Conservation (phyloP, 2,329 filamentous ascomycete species). For the Microcyclosporella mali region DNA sequence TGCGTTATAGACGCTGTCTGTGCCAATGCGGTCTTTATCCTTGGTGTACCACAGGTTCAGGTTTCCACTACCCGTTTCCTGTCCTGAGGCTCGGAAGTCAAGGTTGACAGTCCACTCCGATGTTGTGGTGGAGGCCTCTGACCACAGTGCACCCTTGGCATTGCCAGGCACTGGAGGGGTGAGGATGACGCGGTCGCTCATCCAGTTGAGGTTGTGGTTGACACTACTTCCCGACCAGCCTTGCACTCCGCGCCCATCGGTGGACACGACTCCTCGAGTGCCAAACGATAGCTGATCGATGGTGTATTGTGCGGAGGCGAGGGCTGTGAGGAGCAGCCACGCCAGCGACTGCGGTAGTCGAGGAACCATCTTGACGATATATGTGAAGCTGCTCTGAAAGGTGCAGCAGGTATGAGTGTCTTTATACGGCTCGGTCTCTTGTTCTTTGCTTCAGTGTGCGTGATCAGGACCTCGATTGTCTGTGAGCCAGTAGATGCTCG, state of each 20-base stretch:
- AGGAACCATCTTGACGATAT: not conserved
- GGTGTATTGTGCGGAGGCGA: conserved; percentile 23
- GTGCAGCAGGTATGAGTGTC: too few relatives aligned
- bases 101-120: conserved; percentile 68
- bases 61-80: conserved; percentile 79
- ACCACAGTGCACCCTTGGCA: conserved; percentile 77
- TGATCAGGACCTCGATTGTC: too few relatives aligned
- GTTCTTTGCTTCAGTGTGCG: too few relatives aligned
- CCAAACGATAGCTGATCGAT: conserved; percentile 61
- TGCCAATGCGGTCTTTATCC: conserved; percentile 57
- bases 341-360: conserved; percentile 14
- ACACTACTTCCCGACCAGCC: conserved; percentile 52
- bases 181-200: conserved; percentile 87
- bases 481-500: too few relatives aligned
- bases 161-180: conserved; percentile 85
- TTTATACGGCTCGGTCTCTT: too few relatives aligned
- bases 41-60: conserved; percentile 87
- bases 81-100: conserved; percentile 79
- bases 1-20: conserved; percentile 76
- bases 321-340: conserved; percentile 21
- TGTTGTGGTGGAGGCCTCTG: conserved; percentile 56
- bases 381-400: too few relatives aligned
- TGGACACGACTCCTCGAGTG: conserved; percentile 61
- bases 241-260: conserved; percentile 50
- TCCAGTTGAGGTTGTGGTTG: conserved; percentile 52